Base-by-base conservation (phyloP, 352 stramenopile genomes). In the Globisporangium recalcitrans region DNA sequence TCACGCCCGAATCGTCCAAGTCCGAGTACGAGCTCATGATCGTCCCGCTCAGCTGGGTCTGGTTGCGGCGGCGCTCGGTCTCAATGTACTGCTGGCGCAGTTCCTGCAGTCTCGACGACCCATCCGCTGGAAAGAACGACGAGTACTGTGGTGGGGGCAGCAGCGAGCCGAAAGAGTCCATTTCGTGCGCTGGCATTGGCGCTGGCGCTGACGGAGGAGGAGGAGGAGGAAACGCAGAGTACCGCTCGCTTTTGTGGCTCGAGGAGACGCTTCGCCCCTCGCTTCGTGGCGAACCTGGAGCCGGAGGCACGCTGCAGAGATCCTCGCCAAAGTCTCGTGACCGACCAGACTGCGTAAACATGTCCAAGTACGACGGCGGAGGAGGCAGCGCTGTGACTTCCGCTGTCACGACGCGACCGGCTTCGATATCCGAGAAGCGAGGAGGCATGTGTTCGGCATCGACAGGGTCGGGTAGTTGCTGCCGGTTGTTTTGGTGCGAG, bases 1-100 rank as follows among this genome's bases (percentile, higher is more conserved):
- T 75, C 32, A 91, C 75, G 8, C 71, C 77, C 2, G 76, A 87
- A 65, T 91, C 81, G 54, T 92, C 83, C 29, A 90, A 68, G 49
- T 88, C 77, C 29, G 81, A 85, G 67, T 89, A 91, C 24, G 76
- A 77, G 57, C 74, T 85, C 34, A 84, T 71, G 58, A 79, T 66
- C 10, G 77, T 80, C 14, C 44, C 58, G n/a, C 71, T 73, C 1
- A 59, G 14, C 10, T 31, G 56, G 5, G 56, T 58, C 57, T 78
- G 52, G 65, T 91, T 90, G 31, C 80, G 80, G 51, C 69, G 46
- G 6, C 84, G 74, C 69, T 93, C 78, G 0, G 68, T 75, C 57
- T 86, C 71, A 59, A 93, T 87, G 64, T 93, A 90, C 59, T 90
- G 74, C 22, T 77, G 74, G 4, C 82, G 80, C 42, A 90, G 64